Evolutionary conservation across 345 rosid species (phyloP), one percentile per base, ranked within the genome.

Genomic region (Gynandropsis gynandra): DNA sequence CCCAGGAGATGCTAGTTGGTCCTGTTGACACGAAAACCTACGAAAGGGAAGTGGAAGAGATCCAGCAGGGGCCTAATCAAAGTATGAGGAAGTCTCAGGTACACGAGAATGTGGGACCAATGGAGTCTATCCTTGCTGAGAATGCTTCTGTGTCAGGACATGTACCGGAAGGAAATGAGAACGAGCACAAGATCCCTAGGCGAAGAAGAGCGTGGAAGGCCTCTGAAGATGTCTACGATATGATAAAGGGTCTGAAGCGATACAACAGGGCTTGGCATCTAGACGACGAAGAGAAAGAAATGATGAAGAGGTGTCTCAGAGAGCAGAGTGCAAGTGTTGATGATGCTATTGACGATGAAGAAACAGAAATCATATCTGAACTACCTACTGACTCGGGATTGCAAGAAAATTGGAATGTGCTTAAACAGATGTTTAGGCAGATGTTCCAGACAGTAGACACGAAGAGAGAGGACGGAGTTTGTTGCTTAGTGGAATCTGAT

Each of bases 141-240:
- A 48, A 27, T 35, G 13, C 21, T 40, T 56, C 40, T 14, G 56
- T 53, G 51, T 47, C 56, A 47, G 57, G 36, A 47, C 52, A 42
- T 51, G 13, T 24, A 41, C 56, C 39, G 4, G 56, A 41, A 41
- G 61, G 36, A 48, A 24, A 50, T 40, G 63, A 59, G 61, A 27
- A 54, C 14, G 56, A 40, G 52, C 56, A 41, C 19, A 66, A 59
- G 65, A 61, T 59, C 42, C 71, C 71, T 21, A 59, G 71, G 47
- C 65, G 65, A 54, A 66, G 71, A 59, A 54, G 71, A 54, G 71
- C 53, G 41, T 66, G 71, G 71, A 42, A 54, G 18, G 59, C 71
- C 52, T 66, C 71, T 34, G 71, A 59, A 66, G 61, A 66, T 34
- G 65, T 66, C 52, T 66, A 42, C 20, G 48, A 66, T 48, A 41